A percentile compares a stretch with the other conserved stretches of the same genome.
These are phyloP conservation scores for Hypomyces rosellus DNA, from an alignment of 2,329 filamentous ascomycete genomes.

Conservation along the genomic window DNA sequence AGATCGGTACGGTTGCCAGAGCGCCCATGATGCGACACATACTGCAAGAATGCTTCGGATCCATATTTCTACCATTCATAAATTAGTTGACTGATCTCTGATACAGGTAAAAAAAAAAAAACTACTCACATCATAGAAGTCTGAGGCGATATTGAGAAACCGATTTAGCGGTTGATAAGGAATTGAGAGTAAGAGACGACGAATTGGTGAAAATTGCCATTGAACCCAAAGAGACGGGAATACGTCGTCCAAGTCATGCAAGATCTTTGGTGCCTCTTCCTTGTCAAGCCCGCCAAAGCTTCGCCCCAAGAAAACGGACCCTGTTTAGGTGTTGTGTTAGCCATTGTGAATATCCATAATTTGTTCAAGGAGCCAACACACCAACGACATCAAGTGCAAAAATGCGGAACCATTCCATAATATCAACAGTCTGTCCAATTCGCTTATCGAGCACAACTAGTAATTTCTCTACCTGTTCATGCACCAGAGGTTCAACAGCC, in stretches of 20 bases:
- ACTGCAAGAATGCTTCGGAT: background rate
- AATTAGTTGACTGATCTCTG: no score
- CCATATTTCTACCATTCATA: no score
- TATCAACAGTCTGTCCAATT: background rate
- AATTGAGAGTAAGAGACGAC: no score
- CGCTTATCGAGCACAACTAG: background rate
- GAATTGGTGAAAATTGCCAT: background rate
- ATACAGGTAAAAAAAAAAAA: no score
- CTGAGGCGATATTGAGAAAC: no score
- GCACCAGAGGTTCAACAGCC: background rate
- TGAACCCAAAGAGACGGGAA: constrained; percentile 1
- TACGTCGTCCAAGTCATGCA: constrained; percentile 3
- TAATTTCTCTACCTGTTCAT: background rate
- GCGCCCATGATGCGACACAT: background rate
- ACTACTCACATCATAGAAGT: no score
- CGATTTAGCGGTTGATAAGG: no score
- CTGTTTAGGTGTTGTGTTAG: no score
- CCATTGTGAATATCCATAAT: no score
- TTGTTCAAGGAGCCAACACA: background rate
- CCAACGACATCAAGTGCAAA: constrained; percentile 3
- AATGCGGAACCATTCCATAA: constrained; percentile 3
- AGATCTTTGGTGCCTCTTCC: background rate
- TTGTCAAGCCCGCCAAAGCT: constrained; percentile 2
- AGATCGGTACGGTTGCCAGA: background rate
- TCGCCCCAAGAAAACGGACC: no score